Conservation (phyloP, 176 grass and related monocot species). For the Tillandsia leiboldiana region DNA sequence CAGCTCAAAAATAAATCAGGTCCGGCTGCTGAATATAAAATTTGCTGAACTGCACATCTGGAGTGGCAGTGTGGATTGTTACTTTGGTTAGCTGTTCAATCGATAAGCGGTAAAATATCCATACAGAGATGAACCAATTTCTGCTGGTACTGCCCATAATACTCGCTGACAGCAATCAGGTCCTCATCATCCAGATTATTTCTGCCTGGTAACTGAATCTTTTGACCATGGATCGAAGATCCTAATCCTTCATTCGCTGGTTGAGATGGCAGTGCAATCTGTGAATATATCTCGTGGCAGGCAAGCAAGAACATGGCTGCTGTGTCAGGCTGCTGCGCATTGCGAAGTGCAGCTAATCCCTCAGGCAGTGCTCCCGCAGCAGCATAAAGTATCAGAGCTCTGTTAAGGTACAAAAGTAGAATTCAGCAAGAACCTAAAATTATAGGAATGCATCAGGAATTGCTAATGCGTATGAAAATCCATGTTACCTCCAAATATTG, state of each 20-base stretch:
- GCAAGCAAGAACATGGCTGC: constrained; percentile 92
- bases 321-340: constrained; percentile 61
- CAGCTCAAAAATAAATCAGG: too few species aligned
- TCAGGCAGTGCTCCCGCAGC: constrained; percentile 82
- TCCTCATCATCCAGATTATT: constrained; percentile 52
- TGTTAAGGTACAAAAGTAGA: constrained; percentile 15
- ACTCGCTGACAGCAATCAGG: constrained; percentile 62
- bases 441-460: constrained; percentile 2
- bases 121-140: constrained; percentile 83
- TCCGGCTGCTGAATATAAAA: too few species aligned
- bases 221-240: constrained; percentile 15
- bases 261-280: constrained; percentile 23
- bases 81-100: constrained; percentile 17
- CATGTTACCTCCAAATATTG: constrained; percentile 93
- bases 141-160: constrained; percentile 90
- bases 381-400: constrained; percentile 80
- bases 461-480: not conserved
- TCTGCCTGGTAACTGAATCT: constrained; percentile 60
- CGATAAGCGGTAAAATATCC: constrained; percentile 52
- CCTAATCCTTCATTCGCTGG: constrained; percentile 8
- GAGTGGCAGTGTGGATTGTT: too few species aligned
- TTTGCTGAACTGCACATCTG: too few species aligned
- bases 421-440: constrained; percentile 17
- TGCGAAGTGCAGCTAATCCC: constrained; percentile 72
- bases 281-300: constrained; percentile 80